Evolutionary conservation across 169 alveolate genomes (phyloP), one percentile per base, ranked within the genome.

Genomic region (Eimeria tenella): DNA sequence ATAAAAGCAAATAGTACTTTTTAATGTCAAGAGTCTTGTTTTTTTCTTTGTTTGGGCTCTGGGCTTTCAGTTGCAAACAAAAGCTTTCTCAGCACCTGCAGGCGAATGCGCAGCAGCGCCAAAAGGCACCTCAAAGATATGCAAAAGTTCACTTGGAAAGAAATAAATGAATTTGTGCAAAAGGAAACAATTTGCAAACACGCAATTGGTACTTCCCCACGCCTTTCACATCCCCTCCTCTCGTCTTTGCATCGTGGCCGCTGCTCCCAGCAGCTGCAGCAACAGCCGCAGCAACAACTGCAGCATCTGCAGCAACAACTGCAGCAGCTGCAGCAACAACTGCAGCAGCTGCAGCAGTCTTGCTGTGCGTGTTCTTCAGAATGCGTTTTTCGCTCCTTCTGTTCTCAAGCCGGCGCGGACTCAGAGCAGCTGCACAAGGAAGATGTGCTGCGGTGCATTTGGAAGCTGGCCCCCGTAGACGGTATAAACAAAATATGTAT

Each of bases 381-480:
- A 21, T 82, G 73, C 58, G 77, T 82, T 25, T 82, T 82, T 58
- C 90, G 73, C 23, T 82, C 90, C 4, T 60, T 82, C 23, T 75
- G 17, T 25, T 56, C 77, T 6, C 42, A 4, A 25, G 73, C 75
- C 31, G 77, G 77, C 4, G 56, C 90, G 4, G 58, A 9, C 6
- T 31, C 87, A 21, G 87, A 49, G 50, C 25, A 68, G 52, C 77
- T 89, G 52, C 23, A 75, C 94, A 55, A 77, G 1, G 94, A 82
- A 56, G 94, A 89, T 68, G 10, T 89, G 31, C 81, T 74, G 50
- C 71, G 94, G 60, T 89, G 86, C 25, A 89, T 89, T 50, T 89
- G 94, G 94, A 68, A 58, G 23, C 58, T 84, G 94, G 71, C 94
- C n/a, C 94, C 94, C 1, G 94, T 71, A 13, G 94, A 89, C 52